Evolutionary conservation across 2,329 filamentous ascomycete species (phyloP), one percentile per base, ranked within the genome.

Genomic region (Claviceps sp.): DNA sequence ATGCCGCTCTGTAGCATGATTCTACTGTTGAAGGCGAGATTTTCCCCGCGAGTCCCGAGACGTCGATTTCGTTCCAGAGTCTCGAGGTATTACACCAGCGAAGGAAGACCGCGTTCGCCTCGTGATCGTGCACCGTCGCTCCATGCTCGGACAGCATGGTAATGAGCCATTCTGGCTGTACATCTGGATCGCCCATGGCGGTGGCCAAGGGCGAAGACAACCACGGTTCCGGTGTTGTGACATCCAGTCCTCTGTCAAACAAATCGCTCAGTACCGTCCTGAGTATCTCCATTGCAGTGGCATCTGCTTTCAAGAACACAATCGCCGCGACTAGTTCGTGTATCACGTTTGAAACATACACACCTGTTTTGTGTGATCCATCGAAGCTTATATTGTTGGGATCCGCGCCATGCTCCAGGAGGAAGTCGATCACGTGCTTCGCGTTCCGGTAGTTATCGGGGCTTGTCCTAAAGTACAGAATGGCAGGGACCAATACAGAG

Each of bases 131-230:
- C 22, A 51, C 16, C 8, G 22, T 42, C 1, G 49, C 49, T 7
- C 49, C 49, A 11, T 47, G 17, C 22, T 36, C 23, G 6, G n/a
- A 42, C 11, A 51, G 7, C 8, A 40, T 26, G 2, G 11, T n/a
- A 37, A 36, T 47, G n/a, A 51, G 44, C 49, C 49, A 51, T 11
- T 16, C n/a, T 34, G 49, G 49, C 8, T 46, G 16, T 22, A 44
- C 42, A 44, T 50, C 7, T 37, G 7, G 6, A 8, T n/a, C 16
- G 2, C 4, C 22, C 23, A 47, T 23, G 20, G 36, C 42, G 7
- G 2, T 3, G 36, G 16, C 2, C 13, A 51, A 20, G 9, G 37
- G 34, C 37, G 49, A 46, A 39, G 13, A 2, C 1, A 14, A 9
- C 7, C 11, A 13, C 16, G 42, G 42, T 14, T 17, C 4, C 8